phyloP scores from a whole-genome alignment of 106 monocot genomes.

The Hemerocallis citrina region DNA sequence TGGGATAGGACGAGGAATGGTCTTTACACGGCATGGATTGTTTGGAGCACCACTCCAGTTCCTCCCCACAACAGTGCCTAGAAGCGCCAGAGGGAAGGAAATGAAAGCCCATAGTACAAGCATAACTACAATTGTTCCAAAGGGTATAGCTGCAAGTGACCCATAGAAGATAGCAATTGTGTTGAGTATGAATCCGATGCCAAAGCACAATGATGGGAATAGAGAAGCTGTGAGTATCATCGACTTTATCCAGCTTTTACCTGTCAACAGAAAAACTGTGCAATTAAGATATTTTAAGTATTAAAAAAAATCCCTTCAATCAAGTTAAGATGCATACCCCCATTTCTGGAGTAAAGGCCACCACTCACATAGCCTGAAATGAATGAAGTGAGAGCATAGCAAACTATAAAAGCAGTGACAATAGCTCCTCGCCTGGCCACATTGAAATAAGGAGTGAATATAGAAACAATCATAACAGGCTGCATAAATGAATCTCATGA shows the following conservation, averaged over 20 bases:
- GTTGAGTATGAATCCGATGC: slow-evolving; percentile 55
- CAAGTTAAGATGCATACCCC: slow-evolving; percentile 37
- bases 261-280: slow-evolving; percentile 22
- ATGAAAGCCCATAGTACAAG: slow-evolving; percentile 79
- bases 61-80: slow-evolving; percentile 71
- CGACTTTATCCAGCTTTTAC: slow-evolving; percentile 49
- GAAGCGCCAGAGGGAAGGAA: slow-evolving; percentile 65
- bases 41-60: slow-evolving; percentile 74
- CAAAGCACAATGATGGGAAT: slow-evolving; percentile 63
- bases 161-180: slow-evolving; percentile 73
- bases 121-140: slow-evolving; percentile 76
- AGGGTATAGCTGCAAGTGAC: slow-evolving; percentile 65
- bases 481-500: too few relatives aligned
- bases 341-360: slow-evolving; percentile 78
- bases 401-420: slow-evolving; percentile 86
- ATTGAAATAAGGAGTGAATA: not conserved
- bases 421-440: slow-evolving; percentile 71
- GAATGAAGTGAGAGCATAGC: slow-evolving; percentile 96
- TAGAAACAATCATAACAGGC: not conserved
- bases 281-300: too few relatives aligned
- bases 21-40: slow-evolving; percentile 67
- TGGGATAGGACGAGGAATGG: slow-evolving; percentile 71
- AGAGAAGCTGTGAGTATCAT: slow-evolving; percentile 46
- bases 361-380: slow-evolving; percentile 95
- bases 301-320: too few relatives aligned